These are phyloP conservation scores for Colletotrichum sp. DNA, from an alignment of 2,329 filamentous ascomycete genomes.

Conservation along the genomic window DNA sequence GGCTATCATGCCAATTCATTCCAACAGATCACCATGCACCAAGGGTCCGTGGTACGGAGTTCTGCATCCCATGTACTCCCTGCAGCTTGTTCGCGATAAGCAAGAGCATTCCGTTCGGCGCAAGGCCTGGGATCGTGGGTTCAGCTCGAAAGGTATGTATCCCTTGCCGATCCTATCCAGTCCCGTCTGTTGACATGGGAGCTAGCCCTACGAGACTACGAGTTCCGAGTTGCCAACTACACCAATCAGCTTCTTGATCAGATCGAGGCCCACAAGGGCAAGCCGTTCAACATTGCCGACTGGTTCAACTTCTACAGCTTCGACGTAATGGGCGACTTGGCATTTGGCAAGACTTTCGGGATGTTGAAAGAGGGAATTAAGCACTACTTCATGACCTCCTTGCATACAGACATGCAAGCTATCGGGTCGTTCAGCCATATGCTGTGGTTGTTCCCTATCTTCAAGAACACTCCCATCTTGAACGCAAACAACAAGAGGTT, in stretches of 20 bases:
- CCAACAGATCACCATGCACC: conserved; percentile 29
- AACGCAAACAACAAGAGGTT: conserved; percentile 24
- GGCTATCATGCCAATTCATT: conserved; percentile 31
- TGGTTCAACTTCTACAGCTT: conserved; percentile 42
- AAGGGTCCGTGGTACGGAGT: conserved; percentile 39
- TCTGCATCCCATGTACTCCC: conserved; percentile 28
- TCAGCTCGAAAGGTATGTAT: conserved; percentile 30
- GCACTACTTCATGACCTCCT: conserved; percentile 29
- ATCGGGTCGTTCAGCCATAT: conserved; percentile 28
- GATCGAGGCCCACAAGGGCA: conserved; percentile 25
- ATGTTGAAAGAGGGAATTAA: conserved; percentile 33
- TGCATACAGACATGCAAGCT: conserved; percentile 26
- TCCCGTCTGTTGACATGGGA: neutral
- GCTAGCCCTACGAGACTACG: conserved; percentile 29
- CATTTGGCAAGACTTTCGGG: conserved; percentile 39
- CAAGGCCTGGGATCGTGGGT: conserved; percentile 37
- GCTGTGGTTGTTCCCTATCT: conserved; percentile 24
- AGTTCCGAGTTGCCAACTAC: conserved; percentile 29
- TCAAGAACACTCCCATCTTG: conserved; percentile 24
- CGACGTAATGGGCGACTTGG: conserved; percentile 46
- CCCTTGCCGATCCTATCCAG: too few relatives aligned
- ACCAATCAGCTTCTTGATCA: conserved; percentile 26
- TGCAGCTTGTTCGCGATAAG: conserved; percentile 35
- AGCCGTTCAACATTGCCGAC: conserved; percentile 30
- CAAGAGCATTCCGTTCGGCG: conserved; percentile 32